Base-by-base conservation (phyloP, 2,329 filamentous ascomycete genomes). In the Hypoxylon sp. region DNA sequence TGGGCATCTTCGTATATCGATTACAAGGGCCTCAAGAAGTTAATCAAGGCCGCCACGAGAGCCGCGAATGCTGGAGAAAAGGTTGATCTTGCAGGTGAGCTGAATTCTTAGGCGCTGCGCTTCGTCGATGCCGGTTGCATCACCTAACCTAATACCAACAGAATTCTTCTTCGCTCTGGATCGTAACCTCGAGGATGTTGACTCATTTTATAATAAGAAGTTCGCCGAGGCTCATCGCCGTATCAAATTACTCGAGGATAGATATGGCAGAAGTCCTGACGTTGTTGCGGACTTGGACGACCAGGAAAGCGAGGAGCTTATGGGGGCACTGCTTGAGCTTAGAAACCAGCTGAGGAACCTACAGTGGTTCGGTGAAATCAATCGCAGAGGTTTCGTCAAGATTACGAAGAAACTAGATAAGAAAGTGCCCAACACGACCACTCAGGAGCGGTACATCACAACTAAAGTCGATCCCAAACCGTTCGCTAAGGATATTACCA, bases 361-460 rank as follows among this genome's bases (percentile, higher is more conserved):
- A 57, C 93, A 97, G 79, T 98, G 94, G 94, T 99, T 98, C 78
- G 95, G 94, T 53, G 95, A 98, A 81, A 95, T 98, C 75, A 99
- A 99, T 79, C 89, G 94, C 57, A 87, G 93, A 70, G 96, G 96
- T 1, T 99, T 99, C 76, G 89, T 97, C 79, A 99, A 99, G 83
- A 99, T 99, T 79, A 97, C 96, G 56, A 99, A 99, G 84, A 99
- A 99, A 81, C 84, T 98, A 49, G 96, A 99, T 81, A 99, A 99
- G 83, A 98, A 97, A 82, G 88, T 98, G 2, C 86, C 91, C 1
- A 86, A 88, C 49, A 88, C 90, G 2, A 87, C 90, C 55, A 91
- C 93, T 0, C 94, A 98, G 82, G 90, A 93, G 77, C 89, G 90
- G 63, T 99, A 98, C 76, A 86, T 99, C 65, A 89, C 92, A 43